Percentiles rank a stretch among this genome's conserved stretches.
Conservation (phyloP, 2,329 filamentous ascomycete genomes). For the Neonectria sp. region DNA sequence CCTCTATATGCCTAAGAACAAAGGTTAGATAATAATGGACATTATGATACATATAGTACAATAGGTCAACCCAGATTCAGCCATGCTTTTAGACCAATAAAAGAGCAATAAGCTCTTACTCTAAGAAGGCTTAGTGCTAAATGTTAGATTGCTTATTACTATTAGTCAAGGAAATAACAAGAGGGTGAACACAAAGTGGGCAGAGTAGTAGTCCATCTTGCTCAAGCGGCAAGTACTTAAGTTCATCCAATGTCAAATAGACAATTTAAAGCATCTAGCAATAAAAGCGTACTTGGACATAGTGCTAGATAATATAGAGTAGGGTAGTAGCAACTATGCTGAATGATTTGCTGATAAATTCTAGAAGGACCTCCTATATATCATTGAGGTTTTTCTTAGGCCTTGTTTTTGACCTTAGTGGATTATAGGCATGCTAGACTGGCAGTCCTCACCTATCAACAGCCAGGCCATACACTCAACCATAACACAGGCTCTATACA, state of each 20-base stretch:
- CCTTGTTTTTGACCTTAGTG: background rate
- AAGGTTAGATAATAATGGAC: background rate
- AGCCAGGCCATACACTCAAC: background rate
- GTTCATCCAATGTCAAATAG: background rate
- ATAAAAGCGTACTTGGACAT: background rate
- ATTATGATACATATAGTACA: background rate
- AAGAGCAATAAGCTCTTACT: background rate
- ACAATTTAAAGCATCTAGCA: background rate
- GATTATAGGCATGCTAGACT: background rate
- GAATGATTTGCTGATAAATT: background rate
- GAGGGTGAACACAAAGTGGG: background rate
- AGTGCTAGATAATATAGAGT: background rate
- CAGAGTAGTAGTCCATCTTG: background rate
- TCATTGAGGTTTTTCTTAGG: background rate
- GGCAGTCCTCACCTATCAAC: background rate
- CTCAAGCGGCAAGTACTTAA: background rate
- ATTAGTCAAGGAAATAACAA: background rate
- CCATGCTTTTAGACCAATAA: background rate
- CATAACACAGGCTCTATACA: background rate
- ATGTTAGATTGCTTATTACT: background rate
- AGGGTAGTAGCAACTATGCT: background rate
- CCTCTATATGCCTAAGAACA: background rate
- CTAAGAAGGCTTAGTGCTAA: background rate
- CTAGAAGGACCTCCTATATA: background rate
- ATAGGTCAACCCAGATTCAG: background rate